Evolutionary conservation across 345 rosid species (phyloP), one percentile per base, ranked within the genome.

Genomic region (Gossypioides kirkii): DNA sequence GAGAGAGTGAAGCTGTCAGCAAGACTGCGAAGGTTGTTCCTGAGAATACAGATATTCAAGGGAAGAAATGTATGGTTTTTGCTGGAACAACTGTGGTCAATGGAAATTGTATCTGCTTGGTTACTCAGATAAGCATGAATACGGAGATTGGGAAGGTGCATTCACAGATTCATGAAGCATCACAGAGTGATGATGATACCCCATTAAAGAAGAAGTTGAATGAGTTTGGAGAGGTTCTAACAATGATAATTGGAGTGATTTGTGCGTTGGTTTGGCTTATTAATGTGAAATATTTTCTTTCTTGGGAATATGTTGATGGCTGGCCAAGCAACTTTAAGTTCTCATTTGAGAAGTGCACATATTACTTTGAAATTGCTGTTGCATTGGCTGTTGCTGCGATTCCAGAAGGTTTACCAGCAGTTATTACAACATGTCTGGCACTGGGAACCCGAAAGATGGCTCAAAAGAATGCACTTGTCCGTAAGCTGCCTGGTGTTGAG

Each of bases 391-490:
- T 94, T 60, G 98, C 98, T 77, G 98, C 98, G 3, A 94, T 94
- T 76, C 98, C 98, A 11, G 97, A 94, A 82, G 98, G 98, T 73
- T 74, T 92, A 58, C 98, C 98, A 2, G 98, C 98, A 25, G 98
- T 92, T 74, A 94, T 94, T 55, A 94, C 98, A 46, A 92, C 98
- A 32, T 94, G 97, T 74, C 83, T 94, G 83, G 97, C 98, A 25
- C 90, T 92, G 22, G 98, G 98, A 36, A 94, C 98, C 0, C 79
- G 97, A 76, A 94, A 94, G 84, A 94, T 94, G 98, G 98, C 98
- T 52, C 97, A 90, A 76, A 93, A 93, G 87, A 91, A 91, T 81
- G 97, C 98, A 59, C 86, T 93, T 61, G 98, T 93, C 71, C 86
- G 98, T 64, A 93, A 93, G 83, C 73, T 93, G 74, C 98, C 98